These are phyloP conservation scores for Amaranthus cruentus DNA, from an alignment of 148 eudicot genomes.

Conservation along the genomic window DNA sequence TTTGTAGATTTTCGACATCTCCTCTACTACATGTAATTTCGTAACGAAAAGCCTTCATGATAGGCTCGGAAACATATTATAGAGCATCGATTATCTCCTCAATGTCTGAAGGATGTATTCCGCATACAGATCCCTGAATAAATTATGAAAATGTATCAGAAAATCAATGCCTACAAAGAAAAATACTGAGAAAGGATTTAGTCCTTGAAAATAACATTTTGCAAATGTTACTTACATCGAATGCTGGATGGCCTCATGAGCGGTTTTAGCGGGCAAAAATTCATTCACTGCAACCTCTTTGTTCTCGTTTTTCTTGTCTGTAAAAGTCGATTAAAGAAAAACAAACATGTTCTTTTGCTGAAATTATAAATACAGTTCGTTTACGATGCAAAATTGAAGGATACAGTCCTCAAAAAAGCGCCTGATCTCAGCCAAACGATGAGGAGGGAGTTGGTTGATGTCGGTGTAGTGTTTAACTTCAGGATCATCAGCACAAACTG, in stretches of 20 bases:
- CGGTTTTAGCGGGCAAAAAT: slow-evolving; percentile 22
- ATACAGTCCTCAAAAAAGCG: slow-evolving; percentile 92
- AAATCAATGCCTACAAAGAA: too few species aligned
- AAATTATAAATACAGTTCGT: neutral
- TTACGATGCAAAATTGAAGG: slow-evolving; percentile 24
- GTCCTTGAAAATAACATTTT: neutral
- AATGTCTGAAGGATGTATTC: too few species aligned
- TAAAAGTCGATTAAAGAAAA: slow-evolving; percentile 8
- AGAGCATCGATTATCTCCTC: too few species aligned
- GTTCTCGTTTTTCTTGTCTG: slow-evolving; percentile 34
- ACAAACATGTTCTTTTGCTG: too few species aligned
- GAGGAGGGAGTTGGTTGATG: slow-evolving; percentile 71
- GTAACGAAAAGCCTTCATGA: too few species aligned
- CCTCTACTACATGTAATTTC: too few species aligned
- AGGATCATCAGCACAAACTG: slow-evolving; percentile 91
- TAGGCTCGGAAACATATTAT: too few species aligned
- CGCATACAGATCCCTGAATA: too few species aligned
- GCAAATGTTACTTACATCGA: slow-evolving; percentile 20
- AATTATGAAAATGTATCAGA: too few species aligned
- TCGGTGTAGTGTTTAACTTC: slow-evolving; percentile 77
- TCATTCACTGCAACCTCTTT: slow-evolving; percentile 34
- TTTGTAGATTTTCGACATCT: too few species aligned
- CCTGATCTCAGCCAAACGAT: slow-evolving; percentile 73
- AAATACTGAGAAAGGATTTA: neutral
- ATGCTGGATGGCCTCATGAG: slow-evolving; percentile 28